Evolutionary conservation across 257 asterid genomes (phyloP).

Genomic region (Echites panduratus): DNA sequence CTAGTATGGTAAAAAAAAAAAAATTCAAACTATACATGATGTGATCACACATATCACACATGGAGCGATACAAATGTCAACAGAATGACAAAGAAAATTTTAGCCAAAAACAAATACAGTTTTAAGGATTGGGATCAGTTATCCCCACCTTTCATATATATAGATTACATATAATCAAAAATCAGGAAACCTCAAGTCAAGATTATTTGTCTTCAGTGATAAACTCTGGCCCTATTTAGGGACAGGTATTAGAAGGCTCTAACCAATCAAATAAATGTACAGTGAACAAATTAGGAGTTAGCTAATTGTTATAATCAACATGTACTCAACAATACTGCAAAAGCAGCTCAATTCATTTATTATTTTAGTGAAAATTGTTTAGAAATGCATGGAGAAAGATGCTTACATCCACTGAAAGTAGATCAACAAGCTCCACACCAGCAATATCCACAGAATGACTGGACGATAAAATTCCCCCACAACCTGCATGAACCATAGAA

Average conservation of each 20-base stretch:
- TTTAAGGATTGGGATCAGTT: background rate
- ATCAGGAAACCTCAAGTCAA: background rate
- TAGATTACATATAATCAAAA: background rate
- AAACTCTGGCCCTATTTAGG: background rate
- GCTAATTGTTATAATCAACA: background rate
- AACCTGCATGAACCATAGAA: conserved; percentile 97
- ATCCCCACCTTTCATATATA: background rate
- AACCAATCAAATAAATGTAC: background rate
- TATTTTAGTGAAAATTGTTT: background rate
- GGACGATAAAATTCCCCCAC: conserved; percentile 96
- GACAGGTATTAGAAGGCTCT: background rate
- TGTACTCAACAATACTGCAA: background rate
- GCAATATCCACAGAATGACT: conserved; percentile 93
- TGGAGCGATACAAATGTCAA: background rate
- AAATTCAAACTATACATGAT: background rate
- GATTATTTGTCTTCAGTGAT: background rate
- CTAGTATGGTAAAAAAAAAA: background rate
- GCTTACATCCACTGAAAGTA: conserved; percentile 86
- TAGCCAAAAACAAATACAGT: background rate
- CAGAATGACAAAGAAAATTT: background rate
- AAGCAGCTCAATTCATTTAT: background rate
- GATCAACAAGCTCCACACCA: conserved; percentile 96
- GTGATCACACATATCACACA: background rate
- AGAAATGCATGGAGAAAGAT: background rate
- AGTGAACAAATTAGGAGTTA: background rate